Evolutionary conservation across 2,329 filamentous ascomycete species (phyloP), one percentile per base, ranked within the genome.

Genomic region (Colletotrichum tropicale): DNA sequence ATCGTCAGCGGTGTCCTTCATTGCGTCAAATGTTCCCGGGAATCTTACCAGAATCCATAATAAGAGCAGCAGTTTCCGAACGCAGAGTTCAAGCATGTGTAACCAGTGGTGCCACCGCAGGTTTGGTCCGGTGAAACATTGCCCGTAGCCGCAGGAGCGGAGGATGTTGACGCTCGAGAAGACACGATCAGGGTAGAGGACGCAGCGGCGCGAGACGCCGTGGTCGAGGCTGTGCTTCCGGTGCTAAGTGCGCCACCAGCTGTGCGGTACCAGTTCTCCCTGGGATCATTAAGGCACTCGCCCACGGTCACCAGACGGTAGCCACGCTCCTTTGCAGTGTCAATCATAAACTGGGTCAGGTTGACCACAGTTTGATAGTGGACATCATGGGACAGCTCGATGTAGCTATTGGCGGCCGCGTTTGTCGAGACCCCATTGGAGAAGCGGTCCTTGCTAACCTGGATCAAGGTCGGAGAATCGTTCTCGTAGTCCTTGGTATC

Each of bases 401-500:
- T 79, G 81, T 88, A 91, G 67, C 82, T 81, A 38, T 83, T 81
- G 8, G 64, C 75, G 0, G 69, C 67, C 3, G 83, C 65, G 28
- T 80, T 74, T 0, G 77, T 71, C 12, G 74, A 72, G 69, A 88
- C 78, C 32, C 83, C 84, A n/a, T 81, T 78, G 26, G 81, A 79
- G 79, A 90, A 88, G 70, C 81, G 85, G 71, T 87, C 80, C 80
- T 87, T 87, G 58, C 87, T 82, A 62, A 82, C 83, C 75, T 87
- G 83, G 67, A 89, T 87, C 74, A 83, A 79, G 64, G 87, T 81
- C 1, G 89, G 85, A 8, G 84, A 83, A 72, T 88, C 85, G 77
- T 91, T 88, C 78, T 89, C 84, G 80, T 91, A 92, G 82, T 93
- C 91, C 77, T 91, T 89, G n/a, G 91, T 93, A 80, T 93, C 91